Evolutionary conservation across 2,329 filamentous ascomycete species (phyloP), one percentile per base, ranked within the genome.

Genomic region (Celoporthe dispersa): DNA sequence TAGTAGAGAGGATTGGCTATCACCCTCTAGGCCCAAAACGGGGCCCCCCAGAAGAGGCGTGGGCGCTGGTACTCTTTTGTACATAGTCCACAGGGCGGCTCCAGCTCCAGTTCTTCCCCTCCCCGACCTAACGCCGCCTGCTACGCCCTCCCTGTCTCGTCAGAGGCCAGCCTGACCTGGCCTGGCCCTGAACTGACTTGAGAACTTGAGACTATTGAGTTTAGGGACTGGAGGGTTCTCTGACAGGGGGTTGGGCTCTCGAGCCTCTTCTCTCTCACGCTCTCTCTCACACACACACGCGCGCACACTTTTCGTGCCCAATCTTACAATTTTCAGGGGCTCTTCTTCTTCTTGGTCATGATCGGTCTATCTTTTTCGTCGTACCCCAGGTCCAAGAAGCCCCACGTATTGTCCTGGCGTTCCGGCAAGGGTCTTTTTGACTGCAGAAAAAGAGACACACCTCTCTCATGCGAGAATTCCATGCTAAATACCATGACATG

Each of bases 11-110:
- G 37, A 11, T 7, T 39, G 12, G 9, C 37, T 22, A 64, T 44
- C 39, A 28, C 39, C 14, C n/a, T 41, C 62, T 64, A 64, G 11
- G 41, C 62, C 39, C 5, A 28, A 44, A 63, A 28, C 60, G 37
- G 60, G 37, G n/a, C 0, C n/a, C n/a, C n/a, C n/a, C 14, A 33
- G 2, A 4, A 22, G 16, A 25, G 60, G 25, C 14, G 22, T 63
- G 60, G 37, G 33, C 35, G 57, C 33, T 63, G 60, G 60, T 63
- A 25, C 39, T 37, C n/a, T 39, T 63, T 63, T 31, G 60, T 62
- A 44, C 60, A 41, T 44, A 63, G 35, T 39, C 57, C 44, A 11
- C 35, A 35, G 28, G 19, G 31, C 53, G 25, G 28, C 14, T 16
- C 8, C 33, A 61, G 59, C 35, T 33, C 31, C 33, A 16, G 12